Base-by-base conservation (phyloP, 352 stramenopile species). In the Globisporangium okanoganense region DNA sequence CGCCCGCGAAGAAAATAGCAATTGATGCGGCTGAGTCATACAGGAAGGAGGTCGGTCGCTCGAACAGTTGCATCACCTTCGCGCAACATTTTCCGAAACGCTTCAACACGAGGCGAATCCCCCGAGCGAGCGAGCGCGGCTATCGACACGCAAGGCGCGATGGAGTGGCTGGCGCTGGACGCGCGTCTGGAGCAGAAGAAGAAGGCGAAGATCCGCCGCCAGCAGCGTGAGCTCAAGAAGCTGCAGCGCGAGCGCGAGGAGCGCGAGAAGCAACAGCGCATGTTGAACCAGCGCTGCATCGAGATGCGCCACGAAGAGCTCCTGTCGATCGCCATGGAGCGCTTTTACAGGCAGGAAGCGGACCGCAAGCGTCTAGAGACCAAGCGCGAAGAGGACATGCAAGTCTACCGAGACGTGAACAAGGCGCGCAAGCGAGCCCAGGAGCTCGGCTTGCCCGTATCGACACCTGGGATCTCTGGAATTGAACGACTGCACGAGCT, bases 231-330 rank as follows among this genome's bases (percentile, higher is more conserved):
- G 41, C 38, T 78, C 18, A 70, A 75, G 41, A 65, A 66, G 35
- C 58, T 69, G 18, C 62, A 69, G 22, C 61, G 58, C 50, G 63
- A 78, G 51, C 54, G 59, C 0, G 69, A 82, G 35, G 51, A 35
- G 52, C 61, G 56, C 14, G 67, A 77, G 56, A 69, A 70, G 43
- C 73, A 84, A 44, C 58, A 66, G 22, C 58, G 56, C 10, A 75
- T 70, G 48, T 48, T 78, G 20, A 36, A 29, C 2, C 41, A 49
- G 12, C 64, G 69, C 55, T 85, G 80, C 58, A 66, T 57, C 2
- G 78, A 85, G 60, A 88, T 90, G 78, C 61, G 74, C 27, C 40
- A 54, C 2, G 80, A 90, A 51, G 80, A 90, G 36, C 52, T 61
- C 24, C 63, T 87, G 16, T 87, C 78, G n/a, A 49, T 71, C 16